Evolutionary conservation across 2,329 filamentous ascomycete species (phyloP).

Genomic region (Talaromyces funiculosus): DNA sequence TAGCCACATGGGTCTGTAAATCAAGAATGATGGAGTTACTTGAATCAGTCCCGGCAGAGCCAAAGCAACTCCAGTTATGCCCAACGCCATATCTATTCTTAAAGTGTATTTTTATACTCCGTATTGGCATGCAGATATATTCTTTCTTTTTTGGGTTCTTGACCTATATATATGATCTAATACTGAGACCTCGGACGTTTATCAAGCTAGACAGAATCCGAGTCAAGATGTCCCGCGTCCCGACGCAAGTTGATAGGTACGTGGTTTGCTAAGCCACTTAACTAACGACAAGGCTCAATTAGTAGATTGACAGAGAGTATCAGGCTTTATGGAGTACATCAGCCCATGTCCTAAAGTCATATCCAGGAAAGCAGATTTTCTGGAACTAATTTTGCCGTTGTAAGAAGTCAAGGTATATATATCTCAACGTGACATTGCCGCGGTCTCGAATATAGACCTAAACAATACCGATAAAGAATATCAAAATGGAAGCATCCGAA

Average conservation of each 20-base stretch:
- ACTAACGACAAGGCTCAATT: not conserved
- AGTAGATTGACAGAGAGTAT: too few species aligned
- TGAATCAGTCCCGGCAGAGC: not conserved
- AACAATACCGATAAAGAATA: not conserved
- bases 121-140: not conserved
- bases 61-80: not conserved
- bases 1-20: too few species aligned
- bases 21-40: too few species aligned
- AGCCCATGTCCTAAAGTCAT: not conserved
- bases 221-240: not conserved
- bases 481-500: not conserved
- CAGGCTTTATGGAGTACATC: too few species aligned
- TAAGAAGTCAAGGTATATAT: too few species aligned
- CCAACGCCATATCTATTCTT: not conserved
- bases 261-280: not conserved
- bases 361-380: too few species aligned
- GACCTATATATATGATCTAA: not conserved
- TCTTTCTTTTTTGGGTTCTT: not conserved
- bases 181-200: not conserved
- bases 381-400: too few species aligned
- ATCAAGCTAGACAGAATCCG: not conserved
- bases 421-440: too few species aligned
- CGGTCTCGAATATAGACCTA: not conserved
- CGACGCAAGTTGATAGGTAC: not conserved
- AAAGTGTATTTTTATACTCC: not conserved